Conservation (phyloP, 2,329 filamentous ascomycete species). For the Fusarium equiseti region DNA sequence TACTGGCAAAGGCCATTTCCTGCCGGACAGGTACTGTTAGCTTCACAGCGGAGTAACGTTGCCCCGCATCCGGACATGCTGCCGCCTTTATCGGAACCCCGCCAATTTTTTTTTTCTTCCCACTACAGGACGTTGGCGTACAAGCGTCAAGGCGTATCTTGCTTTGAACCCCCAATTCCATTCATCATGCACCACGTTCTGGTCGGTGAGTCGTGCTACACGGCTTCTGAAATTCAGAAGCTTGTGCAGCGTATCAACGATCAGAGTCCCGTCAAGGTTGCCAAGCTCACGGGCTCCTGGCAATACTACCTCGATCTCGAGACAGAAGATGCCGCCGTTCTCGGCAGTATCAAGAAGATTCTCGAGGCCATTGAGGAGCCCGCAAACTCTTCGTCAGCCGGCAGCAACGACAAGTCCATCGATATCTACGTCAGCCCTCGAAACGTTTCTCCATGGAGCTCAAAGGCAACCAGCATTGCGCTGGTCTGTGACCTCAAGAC, state of each 20-base stretch:
- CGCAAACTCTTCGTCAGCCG: slow-evolving; percentile 45
- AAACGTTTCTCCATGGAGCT: slow-evolving; percentile 96
- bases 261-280: slow-evolving; percentile 59
- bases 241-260: slow-evolving; percentile 59
- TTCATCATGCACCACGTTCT: slow-evolving; percentile 54
- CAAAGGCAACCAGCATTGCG: slow-evolving; percentile 93
- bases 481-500: slow-evolving; percentile 86
- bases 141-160: slow-evolving; percentile 45
- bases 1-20: neutral
- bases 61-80: slow-evolving; percentile 31
- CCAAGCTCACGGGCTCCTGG: slow-evolving; percentile 65
- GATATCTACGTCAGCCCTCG: slow-evolving; percentile 83
- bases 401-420: slow-evolving; percentile 59
- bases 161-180: slow-evolving; percentile 44
- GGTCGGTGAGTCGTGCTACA: slow-evolving; percentile 63
- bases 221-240: slow-evolving; percentile 58
- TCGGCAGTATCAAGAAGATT: slow-evolving; percentile 62
- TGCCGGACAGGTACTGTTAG: neutral
- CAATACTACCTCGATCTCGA: slow-evolving; percentile 76
- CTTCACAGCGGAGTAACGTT: slow-evolving; percentile 37
- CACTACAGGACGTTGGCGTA: slow-evolving; percentile 33
- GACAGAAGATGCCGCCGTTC: slow-evolving; percentile 49
- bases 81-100: slow-evolving; percentile 39
- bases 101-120: slow-evolving; percentile 43
- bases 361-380: slow-evolving; percentile 56